Percentiles rank a stretch among this genome's conserved stretches.
Conservation (phyloP, 257 asterid species). For the Solanum bulbocastanum region DNA sequence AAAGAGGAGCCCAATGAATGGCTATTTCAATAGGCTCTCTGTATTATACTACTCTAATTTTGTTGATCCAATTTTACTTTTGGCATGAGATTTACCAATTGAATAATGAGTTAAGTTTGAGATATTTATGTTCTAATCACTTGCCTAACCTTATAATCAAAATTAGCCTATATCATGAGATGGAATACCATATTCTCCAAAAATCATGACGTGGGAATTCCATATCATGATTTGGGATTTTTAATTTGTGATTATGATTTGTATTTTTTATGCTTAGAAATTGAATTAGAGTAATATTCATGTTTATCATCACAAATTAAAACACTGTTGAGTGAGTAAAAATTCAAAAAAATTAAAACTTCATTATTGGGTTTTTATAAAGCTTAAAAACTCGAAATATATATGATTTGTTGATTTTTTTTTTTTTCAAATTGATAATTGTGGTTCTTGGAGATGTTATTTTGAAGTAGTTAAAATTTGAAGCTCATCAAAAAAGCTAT, state of each 20-base stretch:
- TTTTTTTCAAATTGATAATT: neutral
- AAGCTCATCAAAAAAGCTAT: neutral
- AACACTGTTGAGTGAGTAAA: neutral
- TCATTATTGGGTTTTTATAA: neutral
- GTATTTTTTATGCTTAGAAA: neutral
- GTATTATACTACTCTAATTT: neutral
- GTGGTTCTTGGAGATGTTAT: neutral
- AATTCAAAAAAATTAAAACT: neutral
- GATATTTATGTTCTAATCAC: neutral
- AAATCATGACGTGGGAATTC: no score
- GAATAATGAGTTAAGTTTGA: neutral
- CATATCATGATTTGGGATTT: no score
- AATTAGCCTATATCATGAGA: neutral
- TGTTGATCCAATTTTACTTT: neutral
- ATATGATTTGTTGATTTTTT: neutral
- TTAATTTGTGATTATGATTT: neutral
- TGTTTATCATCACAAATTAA: neutral
- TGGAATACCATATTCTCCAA: no score
- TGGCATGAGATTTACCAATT: neutral
- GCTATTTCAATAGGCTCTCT: neutral
- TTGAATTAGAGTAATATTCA: neutral
- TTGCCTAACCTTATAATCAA: neutral
- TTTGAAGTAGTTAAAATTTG: neutral
- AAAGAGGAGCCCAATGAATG: neutral
- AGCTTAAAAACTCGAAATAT: neutral